Evolutionary conservation across 1,284 basidiomycete species (phyloP).

Genomic region (Neolentinus lepideus): DNA sequence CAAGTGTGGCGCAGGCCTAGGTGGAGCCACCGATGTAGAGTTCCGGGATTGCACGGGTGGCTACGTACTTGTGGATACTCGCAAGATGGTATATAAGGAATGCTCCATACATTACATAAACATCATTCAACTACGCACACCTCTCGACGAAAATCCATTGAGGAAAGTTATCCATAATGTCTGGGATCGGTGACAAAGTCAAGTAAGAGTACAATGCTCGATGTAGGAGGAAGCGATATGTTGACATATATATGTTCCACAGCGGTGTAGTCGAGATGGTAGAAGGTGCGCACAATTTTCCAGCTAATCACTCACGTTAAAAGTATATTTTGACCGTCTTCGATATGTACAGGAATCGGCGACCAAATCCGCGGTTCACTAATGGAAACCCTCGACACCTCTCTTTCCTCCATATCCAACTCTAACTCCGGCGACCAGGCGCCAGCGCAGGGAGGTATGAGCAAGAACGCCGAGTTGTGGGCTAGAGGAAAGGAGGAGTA

Average conservation of each 20-base stretch:
- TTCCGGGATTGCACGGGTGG: too few relatives aligned
- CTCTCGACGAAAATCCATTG: not conserved
- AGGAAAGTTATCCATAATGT: not conserved
- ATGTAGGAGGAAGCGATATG: not conserved
- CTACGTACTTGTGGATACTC: not conserved
- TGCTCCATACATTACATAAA: not conserved
- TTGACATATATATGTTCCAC: not conserved
- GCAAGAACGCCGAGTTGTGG: not conserved
- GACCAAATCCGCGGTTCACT: not conserved
- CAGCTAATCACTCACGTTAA: not conserved
- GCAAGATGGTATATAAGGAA: not conserved
- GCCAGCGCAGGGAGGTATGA: not conserved
- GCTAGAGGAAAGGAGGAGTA: not conserved
- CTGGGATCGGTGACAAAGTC: not conserved
- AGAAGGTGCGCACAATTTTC: not conserved
- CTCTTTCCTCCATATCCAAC: not conserved
- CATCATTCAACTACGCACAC: not conserved
- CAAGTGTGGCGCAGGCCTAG: too few relatives aligned
- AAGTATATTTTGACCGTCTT: too few relatives aligned
- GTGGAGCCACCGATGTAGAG: too few relatives aligned
- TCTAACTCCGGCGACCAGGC: not conserved
- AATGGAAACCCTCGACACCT: not conserved
- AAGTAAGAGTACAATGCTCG: not conserved
- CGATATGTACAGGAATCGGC: not conserved
- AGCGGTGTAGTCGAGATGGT: not conserved